Conservation (phyloP, 257 asterid genomes). For the Primulina huaijiensis region DNA sequence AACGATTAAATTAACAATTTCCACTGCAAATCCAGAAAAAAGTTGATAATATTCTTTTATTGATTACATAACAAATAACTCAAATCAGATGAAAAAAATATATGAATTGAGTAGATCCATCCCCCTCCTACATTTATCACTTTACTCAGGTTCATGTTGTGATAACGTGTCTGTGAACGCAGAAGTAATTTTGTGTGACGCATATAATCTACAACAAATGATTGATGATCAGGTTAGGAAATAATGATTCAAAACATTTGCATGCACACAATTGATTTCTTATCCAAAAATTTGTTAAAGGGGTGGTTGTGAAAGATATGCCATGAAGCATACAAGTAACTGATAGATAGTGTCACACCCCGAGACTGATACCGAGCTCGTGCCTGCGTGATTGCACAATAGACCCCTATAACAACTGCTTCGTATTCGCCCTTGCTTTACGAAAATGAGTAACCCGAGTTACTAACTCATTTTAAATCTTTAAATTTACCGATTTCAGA, state of each 20-base stretch:
- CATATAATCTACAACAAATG: background rate
- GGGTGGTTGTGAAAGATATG: background rate
- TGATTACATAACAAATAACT: background rate
- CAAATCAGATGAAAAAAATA: conserved; percentile 8
- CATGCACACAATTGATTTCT: background rate
- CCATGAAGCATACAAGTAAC: background rate
- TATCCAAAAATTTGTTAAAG: background rate
- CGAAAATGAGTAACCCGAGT: no score
- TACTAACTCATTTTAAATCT: no score
- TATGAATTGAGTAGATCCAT: background rate
- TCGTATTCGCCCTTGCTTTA: no score
- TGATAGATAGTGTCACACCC: no score
- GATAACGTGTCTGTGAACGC: background rate
- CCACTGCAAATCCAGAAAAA: background rate
- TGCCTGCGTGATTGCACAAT: no score
- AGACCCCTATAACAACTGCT: no score
- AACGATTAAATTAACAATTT: conserved; percentile 18
- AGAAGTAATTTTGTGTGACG: background rate
- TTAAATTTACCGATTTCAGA: no score
- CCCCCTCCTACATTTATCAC: conserved; percentile 8
- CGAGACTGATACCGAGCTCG: no score
- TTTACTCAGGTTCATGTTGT: background rate
- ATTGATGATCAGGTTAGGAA: background rate
- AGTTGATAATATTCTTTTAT: background rate
- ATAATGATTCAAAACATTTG: background rate